These are phyloP conservation scores for Saccharum spontaneum DNA, from an alignment of 176 grass and related monocot genomes.

Conservation along the genomic window DNA sequence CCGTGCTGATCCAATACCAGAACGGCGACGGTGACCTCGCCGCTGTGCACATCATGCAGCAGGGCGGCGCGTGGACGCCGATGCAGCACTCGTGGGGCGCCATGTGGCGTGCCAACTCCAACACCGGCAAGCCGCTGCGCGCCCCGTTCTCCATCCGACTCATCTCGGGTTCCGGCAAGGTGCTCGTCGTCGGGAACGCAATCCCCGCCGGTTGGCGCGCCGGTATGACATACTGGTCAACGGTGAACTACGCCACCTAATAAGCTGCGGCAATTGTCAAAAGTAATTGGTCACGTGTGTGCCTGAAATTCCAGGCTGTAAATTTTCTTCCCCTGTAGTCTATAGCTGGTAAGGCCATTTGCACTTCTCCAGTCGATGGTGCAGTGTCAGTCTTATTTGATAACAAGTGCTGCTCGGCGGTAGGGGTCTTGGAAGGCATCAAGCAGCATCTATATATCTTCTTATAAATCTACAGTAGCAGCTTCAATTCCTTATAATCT, in stretches of 20 bases:
- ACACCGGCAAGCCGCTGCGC: conserved; percentile 41
- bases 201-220: conserved; percentile 50
- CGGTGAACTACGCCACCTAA: conserved; percentile 33
- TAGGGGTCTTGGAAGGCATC: not conserved
- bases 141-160: conserved; percentile 51
- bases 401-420: not conserved
- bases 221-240: conserved; percentile 35
- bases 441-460: not conserved
- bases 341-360: not conserved
- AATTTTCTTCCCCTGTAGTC: not conserved
- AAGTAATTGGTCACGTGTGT: not conserved
- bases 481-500: no score
- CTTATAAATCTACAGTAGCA: no score
- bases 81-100: conserved; percentile 75
- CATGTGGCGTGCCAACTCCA: conserved; percentile 55
- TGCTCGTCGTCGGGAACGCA: conserved; percentile 37
- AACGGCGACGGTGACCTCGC: conserved; percentile 56
- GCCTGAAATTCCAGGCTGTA: not conserved
- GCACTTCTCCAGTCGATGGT: not conserved
- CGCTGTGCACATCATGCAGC: conserved; percentile 47
- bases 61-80: conserved; percentile 34
- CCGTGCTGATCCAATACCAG: conserved; percentile 55
- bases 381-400: not conserved
- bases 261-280: not conserved
- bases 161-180: conserved; percentile 42